A percentile compares a stretch with the other conserved stretches of the same genome.
Conservation (phyloP, 2,329 filamentous ascomycete genomes). For the Talaromyces sp. region DNA sequence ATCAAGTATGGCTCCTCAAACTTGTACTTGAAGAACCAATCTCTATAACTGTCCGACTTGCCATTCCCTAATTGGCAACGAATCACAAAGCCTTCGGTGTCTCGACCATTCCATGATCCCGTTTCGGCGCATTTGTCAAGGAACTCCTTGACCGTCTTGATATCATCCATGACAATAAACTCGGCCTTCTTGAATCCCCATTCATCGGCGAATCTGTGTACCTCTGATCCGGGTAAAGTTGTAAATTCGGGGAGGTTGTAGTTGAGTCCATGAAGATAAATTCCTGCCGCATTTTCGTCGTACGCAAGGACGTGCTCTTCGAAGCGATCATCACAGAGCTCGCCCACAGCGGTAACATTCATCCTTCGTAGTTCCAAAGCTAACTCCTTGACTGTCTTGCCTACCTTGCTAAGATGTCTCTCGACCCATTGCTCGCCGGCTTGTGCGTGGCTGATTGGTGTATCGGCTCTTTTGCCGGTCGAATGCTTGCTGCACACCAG, state of each 20-base stretch:
- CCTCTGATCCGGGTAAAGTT: constrained; percentile 76
- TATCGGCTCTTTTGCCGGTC: constrained; percentile 72
- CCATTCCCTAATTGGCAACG: constrained; percentile 67
- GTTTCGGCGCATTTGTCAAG: constrained; percentile 82
- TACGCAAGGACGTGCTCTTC: constrained; percentile 97
- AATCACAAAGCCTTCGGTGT: constrained; percentile 95
- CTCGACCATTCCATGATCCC: constrained; percentile 82
- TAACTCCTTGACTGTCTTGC: constrained; percentile 74
- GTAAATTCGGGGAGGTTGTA: constrained; percentile 88
- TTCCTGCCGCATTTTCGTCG: constrained; percentile 72
- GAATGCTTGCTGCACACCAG: constrained; percentile 99
- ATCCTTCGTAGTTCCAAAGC: constrained; percentile 69
- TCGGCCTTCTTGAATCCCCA: constrained; percentile 95
- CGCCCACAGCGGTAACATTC: constrained; percentile 91
- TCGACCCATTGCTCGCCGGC: constrained; percentile 81
- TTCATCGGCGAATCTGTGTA: constrained; percentile 81
- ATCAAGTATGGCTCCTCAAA: constrained; percentile 98
- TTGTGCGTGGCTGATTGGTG: constrained; percentile 72
- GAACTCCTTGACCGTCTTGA: constrained; percentile 71
- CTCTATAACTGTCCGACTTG: constrained; percentile 58
- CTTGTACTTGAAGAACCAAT: constrained; percentile 99
- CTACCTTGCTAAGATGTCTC: constrained; percentile 69
- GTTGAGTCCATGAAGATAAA: constrained; percentile 96
- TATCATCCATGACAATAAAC: constrained; percentile 70
- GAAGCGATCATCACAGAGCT: constrained; percentile 92